Percentiles rank a stretch among this genome's conserved stretches.
phyloP scores from a whole-genome alignment of 495 filamentous ascomycete genomes.

The Penicillium canescens region DNA sequence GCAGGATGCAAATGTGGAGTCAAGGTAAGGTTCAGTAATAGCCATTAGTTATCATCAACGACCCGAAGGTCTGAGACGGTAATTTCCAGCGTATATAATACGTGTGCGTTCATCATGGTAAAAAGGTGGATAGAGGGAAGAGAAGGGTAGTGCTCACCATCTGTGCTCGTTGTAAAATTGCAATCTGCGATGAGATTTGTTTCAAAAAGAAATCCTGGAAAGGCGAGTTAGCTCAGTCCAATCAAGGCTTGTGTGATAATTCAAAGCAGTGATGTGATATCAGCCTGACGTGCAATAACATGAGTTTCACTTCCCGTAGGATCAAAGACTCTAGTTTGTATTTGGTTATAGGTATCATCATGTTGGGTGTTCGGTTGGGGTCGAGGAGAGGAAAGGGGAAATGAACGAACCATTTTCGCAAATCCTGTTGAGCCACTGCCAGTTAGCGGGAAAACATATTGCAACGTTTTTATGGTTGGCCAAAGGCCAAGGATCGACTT shows the following conservation, averaged over 20 bases:
- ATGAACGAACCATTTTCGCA: slow-evolving; percentile 21
- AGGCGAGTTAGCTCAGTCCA: slow-evolving; percentile 30
- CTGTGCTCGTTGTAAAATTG: background rate
- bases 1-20: slow-evolving; percentile 12
- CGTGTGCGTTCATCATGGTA: slow-evolving; percentile 77
- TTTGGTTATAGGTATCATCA: slow-evolving; percentile 80
- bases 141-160: slow-evolving; percentile 29
- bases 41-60: slow-evolving; percentile 86
- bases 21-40: slow-evolving; percentile 65
- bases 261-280: slow-evolving; percentile 52
- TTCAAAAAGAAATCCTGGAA: slow-evolving; percentile 21
- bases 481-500: background rate
- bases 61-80: slow-evolving; percentile 86
- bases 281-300: slow-evolving; percentile 99
- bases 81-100: slow-evolving; percentile 99
- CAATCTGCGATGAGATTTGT: background rate
- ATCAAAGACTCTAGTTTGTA: slow-evolving; percentile 99
- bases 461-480: background rate
- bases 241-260: slow-evolving; percentile 14
- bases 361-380: slow-evolving; percentile 19
- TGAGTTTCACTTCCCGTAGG: slow-evolving; percentile 85
- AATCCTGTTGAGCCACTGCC: background rate
- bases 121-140: slow-evolving; percentile 2
- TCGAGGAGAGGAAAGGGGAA: slow-evolving; percentile 4
- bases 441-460: background rate